Conservation (phyloP, 768 basidiomycete species). For the Lentinula detonsa region DNA sequence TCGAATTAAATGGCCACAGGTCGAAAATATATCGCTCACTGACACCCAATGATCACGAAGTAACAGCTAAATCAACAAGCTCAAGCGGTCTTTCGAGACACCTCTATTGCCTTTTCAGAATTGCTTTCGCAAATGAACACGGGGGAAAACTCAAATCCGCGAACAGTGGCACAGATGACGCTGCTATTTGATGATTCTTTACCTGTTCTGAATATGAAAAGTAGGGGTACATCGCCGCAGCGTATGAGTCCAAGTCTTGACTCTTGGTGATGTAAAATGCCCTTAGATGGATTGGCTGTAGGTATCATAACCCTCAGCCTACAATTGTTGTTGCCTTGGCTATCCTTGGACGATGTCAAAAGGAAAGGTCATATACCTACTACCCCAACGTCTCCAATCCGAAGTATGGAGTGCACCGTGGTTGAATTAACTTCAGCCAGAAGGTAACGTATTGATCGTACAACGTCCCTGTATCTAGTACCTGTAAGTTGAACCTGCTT, state of each 20-base stretch:
- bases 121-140: not conserved
- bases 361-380: not conserved
- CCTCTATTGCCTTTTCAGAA: not conserved
- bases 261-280: not conserved
- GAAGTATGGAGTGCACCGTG: not conserved
- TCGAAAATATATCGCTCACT: no score
- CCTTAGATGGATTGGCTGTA: not conserved
- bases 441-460: constrained; percentile 1
- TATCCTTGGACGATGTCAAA: not conserved
- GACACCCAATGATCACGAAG: no score
- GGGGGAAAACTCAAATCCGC: not conserved
- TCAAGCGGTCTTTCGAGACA: not conserved
- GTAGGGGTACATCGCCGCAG: not conserved
- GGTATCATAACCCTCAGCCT: not conserved
- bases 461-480: not conserved
- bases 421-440: not conserved
- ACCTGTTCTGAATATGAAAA: not conserved
- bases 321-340: not conserved
- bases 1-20: not conserved
- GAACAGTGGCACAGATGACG: not conserved
- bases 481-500: not conserved
- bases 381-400: not conserved
- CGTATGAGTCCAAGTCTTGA: not conserved
- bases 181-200: not conserved
- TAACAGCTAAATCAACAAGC: not conserved